Evolutionary conservation across 2,329 filamentous ascomycete species (phyloP), one percentile per base, ranked within the genome.

Genomic region (Arthroderma uncinatum): DNA sequence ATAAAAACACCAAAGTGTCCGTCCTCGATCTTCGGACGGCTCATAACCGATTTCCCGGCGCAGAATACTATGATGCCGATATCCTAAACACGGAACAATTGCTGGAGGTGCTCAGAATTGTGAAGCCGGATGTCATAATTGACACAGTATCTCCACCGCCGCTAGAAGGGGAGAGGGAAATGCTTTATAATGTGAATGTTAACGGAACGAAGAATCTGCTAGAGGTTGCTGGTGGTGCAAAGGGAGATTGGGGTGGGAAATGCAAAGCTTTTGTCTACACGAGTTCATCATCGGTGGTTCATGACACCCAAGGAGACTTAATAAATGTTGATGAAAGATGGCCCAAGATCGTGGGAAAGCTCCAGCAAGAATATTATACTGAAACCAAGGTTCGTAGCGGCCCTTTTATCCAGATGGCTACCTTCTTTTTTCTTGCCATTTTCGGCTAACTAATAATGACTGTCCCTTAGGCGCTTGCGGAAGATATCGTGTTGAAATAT

Each of bases 211-310:
- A 78, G 62, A 84, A 86, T 62, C 80, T 96, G 53, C 60, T 77
- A 12, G 68, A 76, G 55, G 76, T 97, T 56, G 82, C 85, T 36
- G 88, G 87, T 14, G 86, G 86, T 64, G 80, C 81, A 67, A 76
- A 81, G 63, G 79, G 72, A 14, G 70, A 80, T 37, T 84, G 81
- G 61, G 89, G 92, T 57, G 71, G 73, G 55, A 70, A 71, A 57
- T 75, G 74, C 66, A 88, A 84, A 73, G 87, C 82, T 0, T 83
- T 97, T 62, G 88, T 97, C 50, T 95, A 92, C 73, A 97, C 92
- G 16, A 93, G 87, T 71, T 93, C 87, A 56, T 87, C 88, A 55
- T 94, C 89, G 60, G 86, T 95, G 60, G 78, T 95, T 62, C 86
- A 87, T 68, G 90, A 97, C 73, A 91, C 91, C 64, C 76, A 79